These are phyloP conservation scores for Trametes gibbosa DNA, from an alignment of 768 basidiomycete genomes.

Conservation along the genomic window DNA sequence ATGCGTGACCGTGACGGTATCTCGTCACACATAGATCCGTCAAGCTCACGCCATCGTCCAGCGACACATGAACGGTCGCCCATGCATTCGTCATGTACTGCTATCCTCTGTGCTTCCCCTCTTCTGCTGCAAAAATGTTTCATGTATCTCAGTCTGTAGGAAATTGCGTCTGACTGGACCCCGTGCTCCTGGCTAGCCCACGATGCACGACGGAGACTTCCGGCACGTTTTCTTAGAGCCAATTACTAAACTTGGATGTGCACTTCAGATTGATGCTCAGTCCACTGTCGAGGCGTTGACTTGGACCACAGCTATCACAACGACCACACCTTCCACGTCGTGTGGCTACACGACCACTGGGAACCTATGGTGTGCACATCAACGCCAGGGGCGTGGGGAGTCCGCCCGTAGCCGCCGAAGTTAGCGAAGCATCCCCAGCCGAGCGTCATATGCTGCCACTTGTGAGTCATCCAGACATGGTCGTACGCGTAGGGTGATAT, in stretches of 20 bases:
- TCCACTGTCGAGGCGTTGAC: not conserved
- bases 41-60: slow-evolving; percentile 14
- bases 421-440: too few species aligned
- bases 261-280: not conserved
- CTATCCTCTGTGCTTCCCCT: not conserved
- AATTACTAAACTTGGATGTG: slow-evolving; percentile 1
- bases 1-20: slow-evolving; percentile 27
- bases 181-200: not conserved
- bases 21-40: slow-evolving; percentile 20
- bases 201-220: not conserved
- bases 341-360: too few species aligned
- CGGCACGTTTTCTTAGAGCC: slow-evolving; percentile 7
- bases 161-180: not conserved
- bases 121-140: not conserved
- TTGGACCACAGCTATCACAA: not conserved
- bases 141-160: too few species aligned
- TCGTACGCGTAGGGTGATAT: too few species aligned
- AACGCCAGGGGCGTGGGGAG: too few species aligned
- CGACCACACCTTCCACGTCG: not conserved
- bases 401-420: too few species aligned
- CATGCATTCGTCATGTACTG: not conserved
- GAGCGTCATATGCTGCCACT: too few species aligned
- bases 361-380: too few species aligned
- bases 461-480: too few species aligned
- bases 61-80: too few species aligned